phyloP scores from a whole-genome alignment of 305 asterid genomes.

The Fraxinus albicans region DNA sequence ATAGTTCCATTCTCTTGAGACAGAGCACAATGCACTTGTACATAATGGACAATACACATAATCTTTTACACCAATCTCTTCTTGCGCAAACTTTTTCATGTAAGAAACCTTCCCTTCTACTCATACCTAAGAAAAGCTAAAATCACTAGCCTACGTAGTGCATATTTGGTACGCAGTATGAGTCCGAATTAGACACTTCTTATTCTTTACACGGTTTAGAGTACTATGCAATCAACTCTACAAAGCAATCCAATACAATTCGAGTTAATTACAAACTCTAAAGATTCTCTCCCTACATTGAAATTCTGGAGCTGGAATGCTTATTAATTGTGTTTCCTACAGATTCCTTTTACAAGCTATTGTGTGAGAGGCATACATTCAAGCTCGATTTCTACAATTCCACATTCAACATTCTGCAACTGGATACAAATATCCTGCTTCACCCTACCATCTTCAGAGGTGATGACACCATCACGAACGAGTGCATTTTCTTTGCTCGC shows the following conservation, averaged over 20 bases:
- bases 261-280: background rate
- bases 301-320: background rate
- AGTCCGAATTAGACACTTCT: background rate
- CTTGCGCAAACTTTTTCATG: constrained; percentile 6
- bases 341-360: constrained; percentile 26
- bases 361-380: constrained; percentile 90
- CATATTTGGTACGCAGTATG: background rate
- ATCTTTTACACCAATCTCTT: background rate
- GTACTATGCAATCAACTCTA: background rate
- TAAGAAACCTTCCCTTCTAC: constrained; percentile 16
- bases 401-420: constrained; percentile 85
- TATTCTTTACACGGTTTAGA: background rate
- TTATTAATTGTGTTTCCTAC: background rate
- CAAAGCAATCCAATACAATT: background rate
- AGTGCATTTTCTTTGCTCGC: constrained; percentile 57
- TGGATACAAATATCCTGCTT: constrained; percentile 70
- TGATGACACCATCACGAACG: constrained; percentile 54
- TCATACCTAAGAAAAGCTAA: background rate
- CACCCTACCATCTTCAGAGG: constrained; percentile 63
- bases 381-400: constrained; percentile 84
- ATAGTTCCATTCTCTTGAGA: background rate
- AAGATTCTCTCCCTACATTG: background rate
- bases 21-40: background rate
- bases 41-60: background rate
- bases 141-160: background rate